Base-by-base conservation (phyloP, 108 stramenopile species). In the Cyclotella cryptica region DNA sequence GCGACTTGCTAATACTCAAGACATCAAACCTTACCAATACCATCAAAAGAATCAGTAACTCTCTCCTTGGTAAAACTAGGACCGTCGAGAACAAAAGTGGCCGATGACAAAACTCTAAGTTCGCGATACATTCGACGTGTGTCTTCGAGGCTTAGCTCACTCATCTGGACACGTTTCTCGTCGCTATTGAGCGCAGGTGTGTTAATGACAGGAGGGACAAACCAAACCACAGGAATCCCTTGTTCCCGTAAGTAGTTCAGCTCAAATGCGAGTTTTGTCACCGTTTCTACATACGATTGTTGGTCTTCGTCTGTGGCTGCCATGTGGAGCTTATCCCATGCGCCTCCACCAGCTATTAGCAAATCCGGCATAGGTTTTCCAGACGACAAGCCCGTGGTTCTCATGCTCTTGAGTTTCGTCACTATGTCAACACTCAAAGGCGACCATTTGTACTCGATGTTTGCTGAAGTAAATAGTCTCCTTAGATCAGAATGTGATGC, bases 81-180 rank as follows among this genome's bases (percentile, higher is more conserved):
- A n/a, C 84, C 82, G 39, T 85, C 85, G 15, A 88, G 73, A 41
- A 88, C 81, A 58, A 88, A 85, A 35, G 69, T 57, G 10, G 67
- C 79, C 28, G 67, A 42, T 19, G 53, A 29, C 30, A 62, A 47
- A 15, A 79, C 71, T n/a, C 72, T 72, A 19, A 83, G 74, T n/a
- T 82, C 74, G 9, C 26, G 45, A 24, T 79, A 79, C 63, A 85
- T 40, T 28, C 61, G 62, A 42, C 87, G 65, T 47, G 72, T 85
- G 46, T 84, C 79, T 66, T 72, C 49, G 15, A 88, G 58, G 11
- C 69, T 73, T 19, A 69, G 60, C 58, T 88, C 87, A 46, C 68
- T 85, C 85, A 88, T 88, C 28, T 85, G 82, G 11, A 46, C 30
- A 2, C 78, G 52, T 42, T 88, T 88, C 51, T 85, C 85, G 22